Evolutionary conservation across 192 early-diverging fungal genomes (phyloP).

Genomic region (Kappamyces sp.): DNA sequence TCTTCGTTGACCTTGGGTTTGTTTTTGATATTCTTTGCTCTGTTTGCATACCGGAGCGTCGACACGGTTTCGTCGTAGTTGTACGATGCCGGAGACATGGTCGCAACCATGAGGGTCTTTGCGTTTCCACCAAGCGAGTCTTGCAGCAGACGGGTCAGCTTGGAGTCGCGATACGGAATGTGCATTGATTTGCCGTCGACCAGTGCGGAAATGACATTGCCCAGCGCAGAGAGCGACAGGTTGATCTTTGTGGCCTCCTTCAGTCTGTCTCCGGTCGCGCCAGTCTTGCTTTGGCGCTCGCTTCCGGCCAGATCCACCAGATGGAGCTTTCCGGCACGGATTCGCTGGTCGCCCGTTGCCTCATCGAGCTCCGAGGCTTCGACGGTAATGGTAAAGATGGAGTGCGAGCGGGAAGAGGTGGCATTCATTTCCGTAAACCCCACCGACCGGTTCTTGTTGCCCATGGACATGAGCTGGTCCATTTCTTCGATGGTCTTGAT

Average conservation of each 20-base stretch:
- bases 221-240: constrained; percentile 53
- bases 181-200: constrained; percentile 61
- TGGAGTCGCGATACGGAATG: constrained; percentile 61
- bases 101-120: constrained; percentile 61
- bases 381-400: constrained; percentile 63
- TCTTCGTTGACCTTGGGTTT: constrained; percentile 68
- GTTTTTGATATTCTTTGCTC: constrained; percentile 65
- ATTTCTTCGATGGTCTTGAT: constrained; percentile 61
- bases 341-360: constrained; percentile 38
- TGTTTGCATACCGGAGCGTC: constrained; percentile 57
- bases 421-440: constrained; percentile 77
- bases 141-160: constrained; percentile 59
- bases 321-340: constrained; percentile 60
- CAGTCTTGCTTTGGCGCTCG: constrained; percentile 58
- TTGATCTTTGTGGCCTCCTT: constrained; percentile 69
- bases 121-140: constrained; percentile 63
- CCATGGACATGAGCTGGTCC: constrained; percentile 56
- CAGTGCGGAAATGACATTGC: constrained; percentile 60
- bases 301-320: constrained; percentile 59
- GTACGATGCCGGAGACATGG: constrained; percentile 54
- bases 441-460: constrained; percentile 68
- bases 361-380: constrained; percentile 43
- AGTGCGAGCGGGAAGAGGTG: constrained; percentile 58
- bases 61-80: constrained; percentile 63
- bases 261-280: constrained; percentile 51